Percentiles rank a stretch among this genome's conserved stretches.
phyloP scores from a whole-genome alignment of 768 basidiomycete genomes.

The Pleurotus platypus region DNA sequence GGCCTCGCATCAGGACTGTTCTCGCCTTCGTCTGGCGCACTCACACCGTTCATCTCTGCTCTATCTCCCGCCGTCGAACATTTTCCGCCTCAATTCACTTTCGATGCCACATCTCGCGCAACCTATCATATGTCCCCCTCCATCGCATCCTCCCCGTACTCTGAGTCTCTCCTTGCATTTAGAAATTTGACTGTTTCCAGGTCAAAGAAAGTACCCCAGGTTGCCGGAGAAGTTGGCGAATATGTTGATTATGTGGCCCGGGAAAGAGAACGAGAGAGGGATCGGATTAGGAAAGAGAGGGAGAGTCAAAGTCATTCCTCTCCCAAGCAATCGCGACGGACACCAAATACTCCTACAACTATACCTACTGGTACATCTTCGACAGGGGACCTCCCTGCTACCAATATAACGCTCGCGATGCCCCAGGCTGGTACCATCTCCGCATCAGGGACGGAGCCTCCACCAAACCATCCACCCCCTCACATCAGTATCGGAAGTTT shows the following conservation, averaged over 20 bases:
- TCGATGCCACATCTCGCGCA: not conserved
- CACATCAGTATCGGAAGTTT: slow-evolving; percentile 30
- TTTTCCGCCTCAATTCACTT: not conserved
- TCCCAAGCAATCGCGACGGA: slow-evolving; percentile 27
- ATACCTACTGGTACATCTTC: slow-evolving; percentile 21
- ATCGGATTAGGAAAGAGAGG: slow-evolving; percentile 64
- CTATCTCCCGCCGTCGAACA: slow-evolving; percentile 13
- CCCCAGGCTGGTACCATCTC: not conserved
- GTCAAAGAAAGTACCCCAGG: slow-evolving; percentile 43
- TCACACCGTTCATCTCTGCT: slow-evolving; percentile 8
- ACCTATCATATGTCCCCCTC: slow-evolving; percentile 22
- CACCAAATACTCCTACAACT: slow-evolving; percentile 23
- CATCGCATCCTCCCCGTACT: slow-evolving; percentile 24
- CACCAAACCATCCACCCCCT: not conserved
- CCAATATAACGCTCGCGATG: slow-evolving; percentile 12
- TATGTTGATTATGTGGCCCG: slow-evolving; percentile 76
- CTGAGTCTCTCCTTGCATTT: slow-evolving; percentile 36
- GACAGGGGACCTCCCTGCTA: slow-evolving; percentile 9
- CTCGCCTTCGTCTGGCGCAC: not conserved
- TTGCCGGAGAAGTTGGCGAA: slow-evolving; percentile 58
- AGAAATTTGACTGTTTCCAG: slow-evolving; percentile 51
- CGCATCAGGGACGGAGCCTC: not conserved
- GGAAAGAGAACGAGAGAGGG: slow-evolving; percentile 76
- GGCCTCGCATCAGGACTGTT: not conserved
- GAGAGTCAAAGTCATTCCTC: slow-evolving; percentile 39